Percentiles rank a stretch among this genome's conserved stretches.
Evolutionary conservation across 2,329 filamentous ascomycete genomes (phyloP).

Genomic region (Teratosphaeria epicoccoides): DNA sequence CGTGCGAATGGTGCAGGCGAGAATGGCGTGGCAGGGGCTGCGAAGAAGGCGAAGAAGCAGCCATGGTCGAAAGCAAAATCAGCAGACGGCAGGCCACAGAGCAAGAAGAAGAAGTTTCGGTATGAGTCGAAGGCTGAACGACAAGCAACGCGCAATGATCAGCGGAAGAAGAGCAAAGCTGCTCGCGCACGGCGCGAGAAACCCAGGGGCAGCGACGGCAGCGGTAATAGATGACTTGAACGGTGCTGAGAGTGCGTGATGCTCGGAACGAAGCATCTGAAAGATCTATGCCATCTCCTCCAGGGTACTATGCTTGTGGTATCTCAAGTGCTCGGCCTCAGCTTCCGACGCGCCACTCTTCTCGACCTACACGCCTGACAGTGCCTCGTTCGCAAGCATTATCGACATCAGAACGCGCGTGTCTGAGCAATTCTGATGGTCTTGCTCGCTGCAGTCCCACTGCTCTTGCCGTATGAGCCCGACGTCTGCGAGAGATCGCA

Average conservation of each 20-base stretch:
- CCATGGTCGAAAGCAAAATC: slow-evolving; percentile 43
- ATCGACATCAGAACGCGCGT: background rate
- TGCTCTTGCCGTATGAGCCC: background rate
- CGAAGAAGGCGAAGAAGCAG: slow-evolving; percentile 31
- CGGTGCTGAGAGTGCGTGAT: too few relatives aligned
- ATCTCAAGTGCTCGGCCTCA: background rate
- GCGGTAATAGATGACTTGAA: background rate
- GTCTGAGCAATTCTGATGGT: background rate
- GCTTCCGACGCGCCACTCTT: background rate
- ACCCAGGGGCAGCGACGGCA: background rate
- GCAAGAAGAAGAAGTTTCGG: slow-evolving; percentile 80
- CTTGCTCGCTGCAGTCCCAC: background rate
- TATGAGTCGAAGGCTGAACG: slow-evolving; percentile 86
- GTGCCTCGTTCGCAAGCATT: background rate
- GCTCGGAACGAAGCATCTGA: background rate
- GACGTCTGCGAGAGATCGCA: background rate
- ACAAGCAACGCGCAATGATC: slow-evolving; percentile 48
- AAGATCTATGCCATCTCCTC: background rate
- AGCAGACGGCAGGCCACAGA: slow-evolving; percentile 35
- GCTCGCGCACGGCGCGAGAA: slow-evolving; percentile 42
- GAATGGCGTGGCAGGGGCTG: slow-evolving; percentile 18
- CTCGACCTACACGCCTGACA: background rate
- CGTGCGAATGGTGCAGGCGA: slow-evolving; percentile 26
- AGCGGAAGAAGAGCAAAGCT: slow-evolving; percentile 61
- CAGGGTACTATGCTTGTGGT: background rate